Conservation (phyloP, 2,329 filamentous ascomycete genomes). For the Aspergillus arachidicola region DNA sequence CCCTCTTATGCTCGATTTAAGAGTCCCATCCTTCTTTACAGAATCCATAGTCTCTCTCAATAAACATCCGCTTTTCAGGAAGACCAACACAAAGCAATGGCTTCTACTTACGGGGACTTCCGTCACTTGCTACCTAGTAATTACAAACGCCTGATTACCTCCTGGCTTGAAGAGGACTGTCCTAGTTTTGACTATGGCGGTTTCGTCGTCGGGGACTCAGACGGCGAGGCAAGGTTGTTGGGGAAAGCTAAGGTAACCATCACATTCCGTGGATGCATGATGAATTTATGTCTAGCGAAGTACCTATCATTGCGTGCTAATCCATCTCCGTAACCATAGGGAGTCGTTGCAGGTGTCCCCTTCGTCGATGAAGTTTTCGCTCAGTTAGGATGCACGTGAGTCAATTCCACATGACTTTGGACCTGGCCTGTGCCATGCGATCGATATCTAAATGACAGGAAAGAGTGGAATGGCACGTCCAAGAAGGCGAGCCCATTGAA, state of each 20-base stretch:
- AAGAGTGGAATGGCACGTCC: conserved; percentile 80
- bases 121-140: conserved; percentile 78
- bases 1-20: not conserved
- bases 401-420: conserved; percentile 16
- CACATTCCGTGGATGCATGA: not conserved
- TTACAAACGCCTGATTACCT: conserved; percentile 77
- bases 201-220: conserved; percentile 78
- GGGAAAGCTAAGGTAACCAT: conserved; percentile 57
- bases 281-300: not conserved
- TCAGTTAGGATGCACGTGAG: conserved; percentile 79
- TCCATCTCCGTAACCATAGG: conserved; percentile 44
- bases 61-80: not conserved
- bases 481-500: conserved; percentile 72
- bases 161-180: conserved; percentile 94
- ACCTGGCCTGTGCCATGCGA: not conserved
- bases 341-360: conserved; percentile 85
- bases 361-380: conserved; percentile 94
- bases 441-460: not conserved
- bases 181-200: conserved; percentile 96
- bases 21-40: not conserved
- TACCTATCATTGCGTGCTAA: not conserved
- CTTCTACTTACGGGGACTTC: conserved; percentile 60
- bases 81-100: conserved; percentile 46
- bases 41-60: not conserved
- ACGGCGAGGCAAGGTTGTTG: conserved; percentile 51